Conservation (phyloP, 1,284 basidiomycete species). For the Sanghuangporus baumii region DNA sequence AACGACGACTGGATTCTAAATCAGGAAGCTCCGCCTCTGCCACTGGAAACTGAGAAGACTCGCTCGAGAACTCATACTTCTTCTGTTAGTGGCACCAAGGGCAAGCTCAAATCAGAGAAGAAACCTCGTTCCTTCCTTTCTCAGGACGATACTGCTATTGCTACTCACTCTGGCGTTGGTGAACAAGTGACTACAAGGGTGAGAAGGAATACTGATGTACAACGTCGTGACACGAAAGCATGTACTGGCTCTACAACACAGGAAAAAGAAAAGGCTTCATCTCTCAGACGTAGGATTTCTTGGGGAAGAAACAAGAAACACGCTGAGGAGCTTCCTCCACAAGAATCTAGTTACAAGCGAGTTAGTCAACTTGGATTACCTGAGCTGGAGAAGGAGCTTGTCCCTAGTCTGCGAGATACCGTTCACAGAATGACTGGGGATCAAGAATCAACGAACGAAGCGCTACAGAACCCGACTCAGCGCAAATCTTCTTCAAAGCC, state of each 20-base stretch:
- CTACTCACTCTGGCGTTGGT: background rate
- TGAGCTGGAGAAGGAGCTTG: slow-evolving; percentile 52
- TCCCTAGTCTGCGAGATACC: slow-evolving; percentile 65
- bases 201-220: background rate
- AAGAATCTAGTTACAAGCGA: slow-evolving; percentile 4
- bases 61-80: slow-evolving; percentile 6
- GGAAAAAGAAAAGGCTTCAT: background rate
- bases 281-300: slow-evolving; percentile 7
- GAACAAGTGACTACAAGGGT: background rate
- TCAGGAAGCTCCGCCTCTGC: slow-evolving; percentile 2
- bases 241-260: background rate
- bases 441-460: background rate
- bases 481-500: slow-evolving; percentile 1
- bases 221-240: background rate
- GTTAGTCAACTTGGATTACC: slow-evolving; percentile 44
- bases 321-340: background rate
- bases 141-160: background rate
- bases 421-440: slow-evolving; percentile 58
- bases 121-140: background rate
- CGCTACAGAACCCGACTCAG: slow-evolving; percentile 13
- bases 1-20: slow-evolving; percentile 7
- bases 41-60: background rate
- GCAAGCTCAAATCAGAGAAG: slow-evolving; percentile 4
- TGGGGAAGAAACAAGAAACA: slow-evolving; percentile 12
- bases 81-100: slow-evolving; percentile 3